phyloP scores from a whole-genome alignment of 73 alveolate genomes.

The Paramecium primaurelia region DNA sequence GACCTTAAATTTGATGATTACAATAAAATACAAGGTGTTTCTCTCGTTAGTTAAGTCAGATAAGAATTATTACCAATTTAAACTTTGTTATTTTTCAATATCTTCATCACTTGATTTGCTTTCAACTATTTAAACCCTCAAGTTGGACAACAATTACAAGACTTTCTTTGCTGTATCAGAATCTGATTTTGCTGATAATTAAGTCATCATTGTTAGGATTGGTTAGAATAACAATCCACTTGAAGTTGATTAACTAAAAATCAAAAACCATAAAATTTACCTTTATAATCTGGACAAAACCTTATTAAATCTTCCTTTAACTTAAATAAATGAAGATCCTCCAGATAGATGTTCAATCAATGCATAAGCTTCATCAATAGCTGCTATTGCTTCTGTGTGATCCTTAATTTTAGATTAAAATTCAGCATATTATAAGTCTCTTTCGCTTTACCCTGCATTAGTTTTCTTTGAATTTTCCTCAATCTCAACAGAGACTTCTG shows the following conservation, averaged over 20 bases:
- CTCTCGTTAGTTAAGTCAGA: conserved; percentile 40
- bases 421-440: conserved; percentile 47
- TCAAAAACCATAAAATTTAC: not conserved
- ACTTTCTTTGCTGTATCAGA: conserved; percentile 36
- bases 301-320: conserved; percentile 9
- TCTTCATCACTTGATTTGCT: conserved; percentile 40
- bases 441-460: conserved; percentile 32
- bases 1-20: not conserved
- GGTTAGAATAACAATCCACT: conserved; percentile 19
- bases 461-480: conserved; percentile 37
- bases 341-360: conserved; percentile 42
- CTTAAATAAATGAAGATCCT: conserved; percentile 35
- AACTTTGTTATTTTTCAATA: not conserved
- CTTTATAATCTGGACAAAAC: conserved; percentile 2
- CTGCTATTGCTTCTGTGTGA: conserved; percentile 37
- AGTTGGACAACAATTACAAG: conserved; percentile 1
- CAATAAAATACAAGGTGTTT: conserved; percentile 6
- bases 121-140: conserved; percentile 42
- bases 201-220: conserved; percentile 43
- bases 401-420: conserved; percentile 22
- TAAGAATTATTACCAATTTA: conserved; percentile 33
- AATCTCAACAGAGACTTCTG: conserved; percentile 49
- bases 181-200: conserved; percentile 19
- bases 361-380: conserved; percentile 51
- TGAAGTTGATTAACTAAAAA: not conserved